Conservation (phyloP, 148 eudicot species). For the Camellia granthamiana region DNA sequence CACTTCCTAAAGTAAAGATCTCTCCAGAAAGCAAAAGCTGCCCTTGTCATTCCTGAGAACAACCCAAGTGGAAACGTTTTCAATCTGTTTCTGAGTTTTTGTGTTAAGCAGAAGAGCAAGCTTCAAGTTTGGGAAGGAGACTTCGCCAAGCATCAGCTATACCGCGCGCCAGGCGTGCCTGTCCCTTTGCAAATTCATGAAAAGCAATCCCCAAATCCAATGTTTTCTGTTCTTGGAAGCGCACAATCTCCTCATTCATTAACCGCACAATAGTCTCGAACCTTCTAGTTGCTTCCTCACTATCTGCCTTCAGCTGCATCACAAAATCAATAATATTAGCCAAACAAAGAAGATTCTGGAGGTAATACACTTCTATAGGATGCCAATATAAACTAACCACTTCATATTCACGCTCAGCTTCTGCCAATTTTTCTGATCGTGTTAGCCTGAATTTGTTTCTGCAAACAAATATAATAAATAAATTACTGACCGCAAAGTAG, state of each 20-base stretch:
- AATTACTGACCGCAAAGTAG: neutral
- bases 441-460: constrained; percentile 82
- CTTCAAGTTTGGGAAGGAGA: constrained; percentile 90
- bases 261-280: constrained; percentile 68
- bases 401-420: constrained; percentile 77
- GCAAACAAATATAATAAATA: constrained; percentile 19
- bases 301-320: constrained; percentile 75
- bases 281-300: constrained; percentile 76
- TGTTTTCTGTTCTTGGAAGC: constrained; percentile 93
- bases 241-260: constrained; percentile 82
- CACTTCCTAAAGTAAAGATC: neutral
- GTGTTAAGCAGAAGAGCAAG: constrained; percentile 57
- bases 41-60: too few relatives aligned
- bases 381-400: constrained; percentile 44
- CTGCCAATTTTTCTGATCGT: constrained; percentile 71
- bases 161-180: constrained; percentile 72
- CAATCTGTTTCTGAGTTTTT: neutral
- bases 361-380: neutral
- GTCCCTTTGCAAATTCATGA: constrained; percentile 97
- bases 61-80: neutral
- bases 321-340: constrained; percentile 20
- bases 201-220: constrained; percentile 87
- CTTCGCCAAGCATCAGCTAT: constrained; percentile 91
- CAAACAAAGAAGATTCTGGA: constrained; percentile 4
- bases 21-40: neutral